These are phyloP conservation scores for Pestalotiopsis sp. DNA, from an alignment of 2,329 filamentous ascomycete species.

Conservation along the genomic window DNA sequence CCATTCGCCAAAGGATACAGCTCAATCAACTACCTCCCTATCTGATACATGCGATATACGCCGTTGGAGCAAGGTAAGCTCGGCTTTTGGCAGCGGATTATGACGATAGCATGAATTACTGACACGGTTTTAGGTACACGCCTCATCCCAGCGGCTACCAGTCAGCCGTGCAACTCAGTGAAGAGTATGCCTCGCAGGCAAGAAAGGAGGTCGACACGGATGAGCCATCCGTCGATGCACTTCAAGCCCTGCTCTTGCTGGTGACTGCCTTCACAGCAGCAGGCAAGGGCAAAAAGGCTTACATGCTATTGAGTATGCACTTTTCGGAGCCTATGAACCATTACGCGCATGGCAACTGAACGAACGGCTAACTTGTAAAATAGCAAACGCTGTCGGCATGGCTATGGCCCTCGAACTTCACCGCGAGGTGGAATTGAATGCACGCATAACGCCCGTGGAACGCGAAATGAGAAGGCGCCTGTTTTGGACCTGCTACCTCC, in stretches of 20 bases:
- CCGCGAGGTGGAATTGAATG: slow-evolving; percentile 69
- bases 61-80: slow-evolving; percentile 63
- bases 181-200: slow-evolving; percentile 73
- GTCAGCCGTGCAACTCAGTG: slow-evolving; percentile 67
- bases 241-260: slow-evolving; percentile 77
- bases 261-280: slow-evolving; percentile 76
- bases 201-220: slow-evolving; percentile 75
- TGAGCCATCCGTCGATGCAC: slow-evolving; percentile 76
- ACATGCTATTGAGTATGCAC: slow-evolving; percentile 76
- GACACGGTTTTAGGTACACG: slow-evolving; percentile 60
- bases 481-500: slow-evolving; percentile 87
- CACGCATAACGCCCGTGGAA: slow-evolving; percentile 67
- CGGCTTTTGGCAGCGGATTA: slow-evolving; percentile 2
- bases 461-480: slow-evolving; percentile 77
- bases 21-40: slow-evolving; percentile 65
- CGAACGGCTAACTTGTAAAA: background rate
- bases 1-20: slow-evolving; percentile 72
- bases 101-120: slow-evolving; percentile 20
- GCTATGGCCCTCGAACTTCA: slow-evolving; percentile 80
- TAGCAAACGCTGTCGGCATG: slow-evolving; percentile 80
- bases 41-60: slow-evolving; percentile 60
- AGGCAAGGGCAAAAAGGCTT: slow-evolving; percentile 81
- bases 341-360: background rate
- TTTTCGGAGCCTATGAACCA: background rate
- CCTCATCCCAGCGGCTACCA: slow-evolving; percentile 69